These are phyloP conservation scores for Tulasnella sp. DNA, from an alignment of 768 basidiomycete species.

Conservation along the genomic window DNA sequence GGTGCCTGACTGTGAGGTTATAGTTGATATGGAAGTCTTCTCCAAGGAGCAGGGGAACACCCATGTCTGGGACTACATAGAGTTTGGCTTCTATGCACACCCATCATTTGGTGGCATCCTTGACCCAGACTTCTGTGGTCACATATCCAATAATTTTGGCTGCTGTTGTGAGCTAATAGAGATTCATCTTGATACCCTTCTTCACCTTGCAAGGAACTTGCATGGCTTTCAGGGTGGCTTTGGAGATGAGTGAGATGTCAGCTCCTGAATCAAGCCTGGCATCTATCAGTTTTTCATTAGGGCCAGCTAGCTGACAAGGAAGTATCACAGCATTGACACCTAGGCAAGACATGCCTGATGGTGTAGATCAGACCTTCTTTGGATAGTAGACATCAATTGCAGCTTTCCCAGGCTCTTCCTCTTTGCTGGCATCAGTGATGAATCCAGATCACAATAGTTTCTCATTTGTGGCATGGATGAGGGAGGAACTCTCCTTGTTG, in stretches of 20 bases:
- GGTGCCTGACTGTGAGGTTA: background rate
- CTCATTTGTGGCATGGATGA: too few species aligned
- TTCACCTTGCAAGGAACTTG: constrained; percentile 18
- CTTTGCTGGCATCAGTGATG: too few species aligned
- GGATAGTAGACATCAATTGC: too few species aligned
- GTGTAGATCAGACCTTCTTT: too few species aligned
- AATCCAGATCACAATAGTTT: too few species aligned
- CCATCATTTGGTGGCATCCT: background rate
- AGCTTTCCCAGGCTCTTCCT: too few species aligned
- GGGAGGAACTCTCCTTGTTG: too few species aligned
- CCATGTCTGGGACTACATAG: constrained; percentile 21
- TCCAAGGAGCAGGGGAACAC: constrained; percentile 22
- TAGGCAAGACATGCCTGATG: too few species aligned
- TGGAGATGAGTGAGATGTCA: constrained; percentile 26
- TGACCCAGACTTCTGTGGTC: background rate
- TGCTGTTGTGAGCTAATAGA: constrained; percentile 29
- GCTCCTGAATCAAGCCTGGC: constrained; percentile 29
- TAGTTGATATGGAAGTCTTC: constrained; percentile 21
- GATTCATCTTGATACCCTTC: constrained; percentile 26
- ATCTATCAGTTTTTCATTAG: constrained; percentile 8
- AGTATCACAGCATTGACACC: too few species aligned
- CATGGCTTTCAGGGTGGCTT: constrained; percentile 1
- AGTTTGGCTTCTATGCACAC: background rate
- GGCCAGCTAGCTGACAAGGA: too few species aligned
- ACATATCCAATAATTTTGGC: constrained; percentile 24